phyloP scores from a whole-genome alignment of 306 rosid species.

The Adenanthera pavonina region DNA sequence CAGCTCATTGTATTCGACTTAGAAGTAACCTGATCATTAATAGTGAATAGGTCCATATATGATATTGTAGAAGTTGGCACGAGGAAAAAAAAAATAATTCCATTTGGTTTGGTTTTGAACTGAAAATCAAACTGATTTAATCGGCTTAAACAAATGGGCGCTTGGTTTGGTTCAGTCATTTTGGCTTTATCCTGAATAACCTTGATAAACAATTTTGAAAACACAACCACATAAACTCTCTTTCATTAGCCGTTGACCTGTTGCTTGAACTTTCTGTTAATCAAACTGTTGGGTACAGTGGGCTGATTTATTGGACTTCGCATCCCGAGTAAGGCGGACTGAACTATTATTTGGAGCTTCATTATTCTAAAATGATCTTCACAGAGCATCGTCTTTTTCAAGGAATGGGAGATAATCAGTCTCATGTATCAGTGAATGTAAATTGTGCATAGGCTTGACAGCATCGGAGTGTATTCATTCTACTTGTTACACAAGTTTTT shows the following conservation, averaged over 20 bases:
- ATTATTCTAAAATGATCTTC: constrained; percentile 34
- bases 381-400: constrained; percentile 46
- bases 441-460: constrained; percentile 53
- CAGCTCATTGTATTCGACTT: too few relatives aligned
- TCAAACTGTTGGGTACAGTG: constrained; percentile 57
- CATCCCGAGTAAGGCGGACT: constrained; percentile 76
- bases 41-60: too few relatives aligned
- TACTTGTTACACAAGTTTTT: constrained; percentile 35
- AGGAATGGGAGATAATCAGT: constrained; percentile 39
- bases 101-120: too few relatives aligned
- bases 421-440: constrained; percentile 54
- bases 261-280: not conserved
- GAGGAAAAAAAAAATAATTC: too few relatives aligned
- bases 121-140: too few relatives aligned
- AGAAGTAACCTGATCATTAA: too few relatives aligned
- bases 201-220: constrained; percentile 2
- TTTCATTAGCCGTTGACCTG: not conserved
- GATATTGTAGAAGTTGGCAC: too few relatives aligned
- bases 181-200: not conserved
- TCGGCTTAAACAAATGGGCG: too few relatives aligned
- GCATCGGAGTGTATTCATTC: constrained; percentile 37
- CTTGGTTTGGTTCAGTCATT: not conserved
- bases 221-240: constrained; percentile 2
- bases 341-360: constrained; percentile 40
- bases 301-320: constrained; percentile 92